Evolutionary conservation across 805 yeast genomes (phyloP).

Genomic region (Lipomyces orientalis): DNA sequence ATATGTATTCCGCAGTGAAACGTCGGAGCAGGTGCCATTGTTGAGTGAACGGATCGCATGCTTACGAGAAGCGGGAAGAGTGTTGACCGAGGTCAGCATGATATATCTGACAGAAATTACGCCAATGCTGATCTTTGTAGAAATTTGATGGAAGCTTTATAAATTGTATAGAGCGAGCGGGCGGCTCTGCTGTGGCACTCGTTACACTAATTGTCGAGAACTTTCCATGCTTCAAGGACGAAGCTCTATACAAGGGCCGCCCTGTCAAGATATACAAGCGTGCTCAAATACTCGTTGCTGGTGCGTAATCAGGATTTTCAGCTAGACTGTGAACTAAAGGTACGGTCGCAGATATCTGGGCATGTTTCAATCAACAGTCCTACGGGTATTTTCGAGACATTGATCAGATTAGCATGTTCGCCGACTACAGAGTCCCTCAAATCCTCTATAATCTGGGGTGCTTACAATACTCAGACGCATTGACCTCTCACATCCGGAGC

Average conservation of each 20-base stretch:
- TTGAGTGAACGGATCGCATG: slow-evolving; percentile 46
- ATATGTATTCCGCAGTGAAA: slow-evolving; percentile 46
- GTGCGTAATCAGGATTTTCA: slow-evolving; percentile 4
- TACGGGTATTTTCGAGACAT: slow-evolving; percentile 50
- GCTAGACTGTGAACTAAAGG: neutral
- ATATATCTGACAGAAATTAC: neutral
- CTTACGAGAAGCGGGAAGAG: slow-evolving; percentile 48
- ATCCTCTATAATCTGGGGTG: slow-evolving; percentile 49
- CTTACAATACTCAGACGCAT: slow-evolving; percentile 44
- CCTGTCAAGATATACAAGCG: slow-evolving; percentile 48
- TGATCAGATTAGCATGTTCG: slow-evolving; percentile 52
- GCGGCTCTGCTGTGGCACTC: slow-evolving; percentile 45
- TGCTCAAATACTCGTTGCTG: slow-evolving; percentile 50
- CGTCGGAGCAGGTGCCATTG: slow-evolving; percentile 47
- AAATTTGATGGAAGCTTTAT: slow-evolving; percentile 38
- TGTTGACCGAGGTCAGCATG: slow-evolving; percentile 31
- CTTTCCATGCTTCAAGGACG: slow-evolving; percentile 48
- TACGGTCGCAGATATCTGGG: slow-evolving; percentile 51
- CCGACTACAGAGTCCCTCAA: slow-evolving; percentile 55
- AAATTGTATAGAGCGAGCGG: slow-evolving; percentile 40
- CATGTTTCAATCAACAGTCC: slow-evolving; percentile 48
- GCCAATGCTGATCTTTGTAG: neutral
- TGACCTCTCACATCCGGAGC: slow-evolving; percentile 38
- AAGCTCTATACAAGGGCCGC: slow-evolving; percentile 41
- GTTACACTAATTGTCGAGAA: slow-evolving; percentile 42